phyloP scores from a whole-genome alignment of 108 stramenopile species.

The Nitzschia inconspicua region DNA sequence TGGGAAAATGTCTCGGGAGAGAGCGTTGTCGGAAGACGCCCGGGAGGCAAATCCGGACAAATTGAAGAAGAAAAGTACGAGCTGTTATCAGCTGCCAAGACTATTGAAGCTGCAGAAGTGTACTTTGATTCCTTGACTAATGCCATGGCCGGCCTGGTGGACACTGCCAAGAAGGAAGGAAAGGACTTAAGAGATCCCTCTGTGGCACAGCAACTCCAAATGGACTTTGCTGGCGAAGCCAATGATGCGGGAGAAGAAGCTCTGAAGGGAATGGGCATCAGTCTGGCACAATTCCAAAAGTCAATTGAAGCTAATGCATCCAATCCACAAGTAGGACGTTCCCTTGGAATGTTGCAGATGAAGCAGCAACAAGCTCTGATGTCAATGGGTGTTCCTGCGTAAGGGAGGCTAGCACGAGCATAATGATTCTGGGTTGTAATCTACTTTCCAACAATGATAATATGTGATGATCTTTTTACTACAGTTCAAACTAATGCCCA shows the following conservation, averaged over 20 bases:
- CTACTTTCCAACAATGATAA: neutral
- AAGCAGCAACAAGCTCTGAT: conserved; percentile 86
- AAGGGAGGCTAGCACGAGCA: no score
- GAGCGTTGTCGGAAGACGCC: conserved; percentile 53
- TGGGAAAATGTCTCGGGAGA: conserved; percentile 84
- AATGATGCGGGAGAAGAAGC: conserved; percentile 80
- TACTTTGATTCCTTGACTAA: conserved; percentile 81
- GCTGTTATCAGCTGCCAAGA: conserved; percentile 51
- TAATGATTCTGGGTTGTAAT: neutral
- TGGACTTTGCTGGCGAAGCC: conserved; percentile 73
- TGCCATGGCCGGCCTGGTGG: conserved; percentile 61
- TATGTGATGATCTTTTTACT: neutral
- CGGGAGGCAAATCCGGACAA: conserved; percentile 41
- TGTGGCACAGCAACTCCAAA: conserved; percentile 67
- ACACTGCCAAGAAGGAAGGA: conserved; percentile 54
- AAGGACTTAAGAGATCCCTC: conserved; percentile 60
- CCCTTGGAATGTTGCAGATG: conserved; percentile 82
- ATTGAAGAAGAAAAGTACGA: conserved; percentile 30
- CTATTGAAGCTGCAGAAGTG: conserved; percentile 67
- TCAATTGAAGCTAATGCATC: conserved; percentile 67
- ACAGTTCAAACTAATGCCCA: neutral
- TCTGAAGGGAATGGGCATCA: conserved; percentile 50
- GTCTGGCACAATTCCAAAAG: conserved; percentile 64
- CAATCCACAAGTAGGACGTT: conserved; percentile 75
- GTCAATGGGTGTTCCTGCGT: conserved; percentile 46